Conservation (phyloP, 805 yeast genomes). For the Hanseniaspora mollemarum region DNA sequence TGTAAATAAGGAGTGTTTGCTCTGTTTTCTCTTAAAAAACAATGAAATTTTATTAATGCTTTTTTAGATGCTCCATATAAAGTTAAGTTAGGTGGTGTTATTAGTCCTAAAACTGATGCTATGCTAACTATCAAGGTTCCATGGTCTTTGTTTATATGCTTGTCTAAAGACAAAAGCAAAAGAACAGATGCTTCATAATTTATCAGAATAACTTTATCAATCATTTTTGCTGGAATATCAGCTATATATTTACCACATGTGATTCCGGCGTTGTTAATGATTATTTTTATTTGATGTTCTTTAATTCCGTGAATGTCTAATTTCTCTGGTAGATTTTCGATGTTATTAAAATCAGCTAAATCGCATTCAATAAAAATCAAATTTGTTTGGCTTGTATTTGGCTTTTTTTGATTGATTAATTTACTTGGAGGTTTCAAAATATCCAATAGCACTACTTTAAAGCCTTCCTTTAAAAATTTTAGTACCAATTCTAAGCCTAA, state of each 20-base stretch:
- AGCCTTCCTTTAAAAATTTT: constrained; percentile 34
- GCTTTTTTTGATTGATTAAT: not conserved
- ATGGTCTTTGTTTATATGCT: not conserved
- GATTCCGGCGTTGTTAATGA: constrained; percentile 82
- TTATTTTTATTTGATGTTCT: constrained; percentile 51
- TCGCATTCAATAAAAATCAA: constrained; percentile 1
- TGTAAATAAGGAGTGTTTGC: constrained; percentile 46
- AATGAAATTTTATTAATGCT: constrained; percentile 75
- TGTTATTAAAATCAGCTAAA: constrained; percentile 4
- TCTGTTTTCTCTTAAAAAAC: constrained; percentile 55
- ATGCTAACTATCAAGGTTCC: constrained; percentile 66
- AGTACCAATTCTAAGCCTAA: constrained; percentile 56
- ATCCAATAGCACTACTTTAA: constrained; percentile 59
- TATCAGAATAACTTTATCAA: constrained; percentile 51
- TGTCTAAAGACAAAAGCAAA: not conserved
- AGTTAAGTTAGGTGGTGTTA: constrained; percentile 68
- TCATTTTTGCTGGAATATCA: constrained; percentile 39
- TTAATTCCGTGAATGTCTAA: constrained; percentile 33
- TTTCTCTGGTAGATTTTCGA: constrained; percentile 28
- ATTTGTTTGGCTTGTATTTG: not conserved
- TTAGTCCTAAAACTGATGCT: constrained; percentile 74
- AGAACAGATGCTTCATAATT: constrained; percentile 37
- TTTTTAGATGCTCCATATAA: constrained; percentile 88
- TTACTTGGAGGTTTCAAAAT: constrained; percentile 24
- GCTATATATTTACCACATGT: constrained; percentile 46